Evolutionary conservation across 2,329 filamentous ascomycete genomes (phyloP).

Genomic region (Hypoxylon sp.): DNA sequence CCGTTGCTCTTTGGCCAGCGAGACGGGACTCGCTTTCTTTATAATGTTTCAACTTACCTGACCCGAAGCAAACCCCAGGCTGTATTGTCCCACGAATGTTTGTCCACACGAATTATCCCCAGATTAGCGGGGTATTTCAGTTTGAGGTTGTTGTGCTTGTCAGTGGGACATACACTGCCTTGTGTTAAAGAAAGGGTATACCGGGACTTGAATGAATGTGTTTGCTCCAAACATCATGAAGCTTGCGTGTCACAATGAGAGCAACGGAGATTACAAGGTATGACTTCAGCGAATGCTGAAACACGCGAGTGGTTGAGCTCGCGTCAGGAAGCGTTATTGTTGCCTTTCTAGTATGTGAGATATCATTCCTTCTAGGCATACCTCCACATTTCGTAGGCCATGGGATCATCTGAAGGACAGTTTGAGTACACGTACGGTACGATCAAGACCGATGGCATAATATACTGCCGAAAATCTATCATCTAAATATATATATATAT

Average conservation of each 20-base stretch:
- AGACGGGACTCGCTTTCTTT: slow-evolving; percentile 32
- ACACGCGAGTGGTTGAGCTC: slow-evolving; percentile 39
- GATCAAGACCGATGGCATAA: slow-evolving; percentile 5
- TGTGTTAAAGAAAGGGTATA: slow-evolving; percentile 25
- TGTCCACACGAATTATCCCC: slow-evolving; percentile 15
- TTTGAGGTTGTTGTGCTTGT: slow-evolving; percentile 10
- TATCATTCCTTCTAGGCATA: slow-evolving; percentile 4
- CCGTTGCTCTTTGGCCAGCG: slow-evolving; percentile 6
- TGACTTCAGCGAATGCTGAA: slow-evolving; percentile 47
- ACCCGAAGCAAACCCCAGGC: slow-evolving; percentile 9
- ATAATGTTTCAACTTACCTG: slow-evolving; percentile 21
- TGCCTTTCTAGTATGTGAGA: slow-evolving; percentile 11
- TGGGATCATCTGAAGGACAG: slow-evolving; percentile 7
- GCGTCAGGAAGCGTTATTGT: slow-evolving; percentile 43
- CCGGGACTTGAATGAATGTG: slow-evolving; percentile 26
- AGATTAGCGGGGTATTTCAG: slow-evolving; percentile 42
- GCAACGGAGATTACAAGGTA: slow-evolving; percentile 48
- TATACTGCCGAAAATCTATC: neutral
- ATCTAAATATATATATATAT: no score
- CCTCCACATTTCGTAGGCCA: slow-evolving; percentile 2
- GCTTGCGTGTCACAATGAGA: slow-evolving; percentile 43
- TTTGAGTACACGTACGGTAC: slow-evolving; percentile 7
- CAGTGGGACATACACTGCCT: slow-evolving; percentile 40
- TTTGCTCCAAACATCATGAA: slow-evolving; percentile 45
- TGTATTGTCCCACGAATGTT: slow-evolving; percentile 20